These are phyloP conservation scores for Solanum chmielewskii DNA, from an alignment of 257 asterid genomes.

Conservation along the genomic window DNA sequence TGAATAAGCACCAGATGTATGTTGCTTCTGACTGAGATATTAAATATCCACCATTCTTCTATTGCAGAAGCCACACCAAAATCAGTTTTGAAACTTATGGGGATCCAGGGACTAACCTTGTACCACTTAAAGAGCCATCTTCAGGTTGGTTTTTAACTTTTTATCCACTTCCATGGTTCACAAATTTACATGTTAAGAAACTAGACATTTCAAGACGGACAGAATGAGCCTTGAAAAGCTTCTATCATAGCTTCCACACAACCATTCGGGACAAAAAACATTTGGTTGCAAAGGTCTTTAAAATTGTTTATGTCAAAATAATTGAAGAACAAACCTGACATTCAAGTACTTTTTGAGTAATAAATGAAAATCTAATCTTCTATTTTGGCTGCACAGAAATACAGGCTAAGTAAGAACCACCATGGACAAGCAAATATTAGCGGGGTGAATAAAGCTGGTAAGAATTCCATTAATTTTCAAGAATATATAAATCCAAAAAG, in stretches of 20 bases:
- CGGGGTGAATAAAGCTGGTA: conserved; percentile 65
- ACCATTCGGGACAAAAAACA: background rate
- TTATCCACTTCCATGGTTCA: background rate
- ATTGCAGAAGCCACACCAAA: conserved; percentile 94
- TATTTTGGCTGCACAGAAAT: conserved; percentile 47
- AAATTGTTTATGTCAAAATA: background rate
- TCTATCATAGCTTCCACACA: background rate
- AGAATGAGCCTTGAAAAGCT: background rate
- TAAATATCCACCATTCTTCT: conserved; percentile 10
- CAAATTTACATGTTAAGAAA: background rate
- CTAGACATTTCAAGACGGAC: background rate
- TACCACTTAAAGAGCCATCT: conserved; percentile 96
- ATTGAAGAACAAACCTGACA: background rate
- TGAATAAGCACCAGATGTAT: conserved; percentile 1
- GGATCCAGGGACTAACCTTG: conserved; percentile 82
- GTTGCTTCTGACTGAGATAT: conserved; percentile 12
- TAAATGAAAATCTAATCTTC: background rate
- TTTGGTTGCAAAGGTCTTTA: background rate
- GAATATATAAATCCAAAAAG: background rate
- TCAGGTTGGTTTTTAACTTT: conserved; percentile 43
- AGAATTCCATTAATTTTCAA: conserved; percentile 10
- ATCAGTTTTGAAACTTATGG: conserved; percentile 94
- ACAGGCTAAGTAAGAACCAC: conserved; percentile 78
- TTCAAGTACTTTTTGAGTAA: background rate
- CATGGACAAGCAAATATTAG: conserved; percentile 55